Conservation (phyloP, 2,329 filamentous ascomycete genomes). For the Exophiala sp. region DNA sequence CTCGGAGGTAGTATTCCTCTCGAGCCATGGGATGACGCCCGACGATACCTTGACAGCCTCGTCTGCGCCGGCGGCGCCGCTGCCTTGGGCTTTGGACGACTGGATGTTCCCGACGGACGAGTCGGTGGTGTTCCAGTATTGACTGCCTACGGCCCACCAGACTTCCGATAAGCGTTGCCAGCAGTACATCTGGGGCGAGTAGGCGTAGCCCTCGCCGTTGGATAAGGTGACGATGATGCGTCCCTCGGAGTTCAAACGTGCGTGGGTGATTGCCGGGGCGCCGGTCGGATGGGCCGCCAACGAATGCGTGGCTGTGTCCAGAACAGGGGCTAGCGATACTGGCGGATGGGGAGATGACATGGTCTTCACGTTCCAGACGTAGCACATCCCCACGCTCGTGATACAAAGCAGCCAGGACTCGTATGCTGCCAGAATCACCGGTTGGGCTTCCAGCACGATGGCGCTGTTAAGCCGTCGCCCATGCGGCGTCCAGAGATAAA, state of each 20-base stretch:
- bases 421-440: slow-evolving; percentile 86
- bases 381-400: slow-evolving; percentile 77
- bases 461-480: slow-evolving; percentile 80
- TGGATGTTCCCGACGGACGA: slow-evolving; percentile 74
- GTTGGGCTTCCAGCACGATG: slow-evolving; percentile 81
- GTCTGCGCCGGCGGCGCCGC: slow-evolving; percentile 47
- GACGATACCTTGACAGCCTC: slow-evolving; percentile 64
- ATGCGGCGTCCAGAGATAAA: slow-evolving; percentile 89
- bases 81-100: slow-evolving; percentile 47
- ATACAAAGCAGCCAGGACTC: slow-evolving; percentile 87
- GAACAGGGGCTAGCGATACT: slow-evolving; percentile 76
- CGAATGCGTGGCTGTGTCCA: slow-evolving; percentile 77
- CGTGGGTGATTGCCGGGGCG: slow-evolving; percentile 81
- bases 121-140: slow-evolving; percentile 98
- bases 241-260: slow-evolving; percentile 81
- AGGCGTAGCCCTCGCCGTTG: slow-evolving; percentile 91
- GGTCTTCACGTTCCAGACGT: slow-evolving; percentile 87
- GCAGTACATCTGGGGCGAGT: slow-evolving; percentile 74
- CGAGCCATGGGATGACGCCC: slow-evolving; percentile 86
- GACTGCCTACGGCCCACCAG: slow-evolving; percentile 96
- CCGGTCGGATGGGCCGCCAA: slow-evolving; percentile 72
- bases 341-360: slow-evolving; percentile 83
- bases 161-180: slow-evolving; percentile 96
- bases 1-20: slow-evolving; percentile 91
- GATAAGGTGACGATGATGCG: slow-evolving; percentile 82